These are phyloP conservation scores for Clarkia xantiana DNA, from an alignment of 345 rosid genomes.

Conservation along the genomic window DNA sequence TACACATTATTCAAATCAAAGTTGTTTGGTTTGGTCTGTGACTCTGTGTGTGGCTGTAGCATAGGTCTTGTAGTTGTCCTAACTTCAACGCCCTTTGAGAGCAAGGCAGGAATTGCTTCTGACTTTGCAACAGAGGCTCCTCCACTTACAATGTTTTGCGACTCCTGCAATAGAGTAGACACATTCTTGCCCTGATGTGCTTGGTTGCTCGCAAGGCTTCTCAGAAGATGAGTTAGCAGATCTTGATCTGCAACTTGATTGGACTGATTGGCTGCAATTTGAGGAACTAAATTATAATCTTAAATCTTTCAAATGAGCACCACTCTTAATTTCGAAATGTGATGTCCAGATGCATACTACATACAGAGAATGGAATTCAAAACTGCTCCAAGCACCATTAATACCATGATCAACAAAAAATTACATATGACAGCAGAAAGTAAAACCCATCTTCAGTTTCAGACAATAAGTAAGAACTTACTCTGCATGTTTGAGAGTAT, in stretches of 20 bases:
- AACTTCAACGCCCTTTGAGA: conserved; percentile 34
- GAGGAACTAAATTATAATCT: neutral
- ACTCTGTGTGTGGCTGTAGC: conserved; percentile 25
- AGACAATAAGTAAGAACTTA: conserved; percentile 19
- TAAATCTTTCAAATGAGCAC: conserved; percentile 1
- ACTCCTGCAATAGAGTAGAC: conserved; percentile 52
- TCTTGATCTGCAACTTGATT: conserved; percentile 58
- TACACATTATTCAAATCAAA: conserved; percentile 88
- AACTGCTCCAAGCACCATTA: neutral
- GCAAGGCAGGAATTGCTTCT: conserved; percentile 29
- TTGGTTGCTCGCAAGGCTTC: conserved; percentile 53
- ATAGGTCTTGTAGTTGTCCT: conserved; percentile 16
- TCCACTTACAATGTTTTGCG: conserved; percentile 35
- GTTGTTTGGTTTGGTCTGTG: conserved; percentile 50
- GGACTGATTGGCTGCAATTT: conserved; percentile 58
- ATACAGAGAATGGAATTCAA: no score
- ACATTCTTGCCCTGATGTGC: conserved; percentile 49
- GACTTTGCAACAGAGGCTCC: conserved; percentile 29
- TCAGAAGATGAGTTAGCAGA: conserved; percentile 64
- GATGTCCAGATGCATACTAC: no score
- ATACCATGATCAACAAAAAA: neutral
- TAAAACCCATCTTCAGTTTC: neutral
- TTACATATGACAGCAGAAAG: neutral
- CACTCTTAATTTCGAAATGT: neutral
- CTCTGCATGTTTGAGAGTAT: conserved; percentile 87